phyloP scores from a whole-genome alignment of 805 yeast species.

The Soucietia sequanensis region DNA sequence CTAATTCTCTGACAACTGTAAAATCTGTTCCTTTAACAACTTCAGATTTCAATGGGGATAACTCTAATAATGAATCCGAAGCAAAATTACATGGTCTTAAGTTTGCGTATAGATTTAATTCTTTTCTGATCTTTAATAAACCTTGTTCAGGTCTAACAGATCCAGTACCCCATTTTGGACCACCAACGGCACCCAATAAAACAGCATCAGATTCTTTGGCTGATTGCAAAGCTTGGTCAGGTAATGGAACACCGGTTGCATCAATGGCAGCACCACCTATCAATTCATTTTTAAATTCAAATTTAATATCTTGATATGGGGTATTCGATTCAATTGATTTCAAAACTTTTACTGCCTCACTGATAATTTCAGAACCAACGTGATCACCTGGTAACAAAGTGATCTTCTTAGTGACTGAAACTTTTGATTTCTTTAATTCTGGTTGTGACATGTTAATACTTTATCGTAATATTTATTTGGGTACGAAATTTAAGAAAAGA shows the following conservation, averaged over 20 bases:
- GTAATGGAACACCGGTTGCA: slow-evolving; percentile 89
- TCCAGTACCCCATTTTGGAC: slow-evolving; percentile 99
- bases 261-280: slow-evolving; percentile 99
- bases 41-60: slow-evolving; percentile 85
- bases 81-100: slow-evolving; percentile 96
- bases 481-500: background rate
- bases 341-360: slow-evolving; percentile 89
- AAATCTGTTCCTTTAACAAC: slow-evolving; percentile 89
- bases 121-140: slow-evolving; percentile 88
- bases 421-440: slow-evolving; percentile 14
- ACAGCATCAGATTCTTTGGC: slow-evolving; percentile 91
- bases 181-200: slow-evolving; percentile 97
- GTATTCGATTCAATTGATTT: slow-evolving; percentile 63
- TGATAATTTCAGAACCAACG: slow-evolving; percentile 87
- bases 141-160: slow-evolving; percentile 97
- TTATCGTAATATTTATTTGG: too few species aligned
- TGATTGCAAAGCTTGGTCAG: slow-evolving; percentile 79
- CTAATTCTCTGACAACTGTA: slow-evolving; percentile 91
- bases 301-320: slow-evolving; percentile 47
- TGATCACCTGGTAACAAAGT: slow-evolving; percentile 96
- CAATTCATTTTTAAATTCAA: slow-evolving; percentile 77
- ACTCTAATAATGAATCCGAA: slow-evolving; percentile 74
- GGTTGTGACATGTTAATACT: slow-evolving; percentile 16
- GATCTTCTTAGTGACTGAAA: slow-evolving; percentile 53
- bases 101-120: slow-evolving; percentile 90